Base-by-base conservation (phyloP, 768 basidiomycete genomes). In the Boletus rubescentipes region DNA sequence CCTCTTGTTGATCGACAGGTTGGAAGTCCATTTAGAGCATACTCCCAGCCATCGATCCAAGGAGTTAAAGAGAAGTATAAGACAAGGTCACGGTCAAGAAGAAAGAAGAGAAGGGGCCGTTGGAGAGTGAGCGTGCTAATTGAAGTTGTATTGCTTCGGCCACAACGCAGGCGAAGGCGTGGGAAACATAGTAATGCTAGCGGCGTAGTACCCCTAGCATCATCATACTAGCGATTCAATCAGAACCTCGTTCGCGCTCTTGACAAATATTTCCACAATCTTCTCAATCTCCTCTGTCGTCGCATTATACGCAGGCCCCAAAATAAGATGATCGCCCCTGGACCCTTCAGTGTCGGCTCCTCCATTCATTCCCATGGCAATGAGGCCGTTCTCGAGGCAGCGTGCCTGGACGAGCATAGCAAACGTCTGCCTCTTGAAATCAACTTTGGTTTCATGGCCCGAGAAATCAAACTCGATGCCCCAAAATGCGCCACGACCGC, bases 21-120 rank as follows among this genome's bases (percentile, higher is more conserved):
- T 82, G 81, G 83, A 87, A 83, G 86, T 91, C 89, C 89, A 91
- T 91, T 91, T 90, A 91, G 87, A 83, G 78, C 77, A 81, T 84
- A 80, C 85, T 73, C 83, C 82, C 85, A 85, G 89, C 89, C 89
- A 91, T 91, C 85, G 88, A 88, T 82, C 66, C 69, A 54, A 57
- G 54, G 48, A 46, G 47, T 56, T 54, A 37, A 51, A 52, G 36
- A 52, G 20, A 57, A 55, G 61, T 63, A 52, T 47, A 62, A 55
- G 49, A 46, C 62, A 68, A 61, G 57, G 61, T 70, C 57, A 40
- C 46, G 49, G 64, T 62, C 36, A 50, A 61, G 55, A 59, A 59
- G 60, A 65, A 69, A 60, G 54, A 59, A 68, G 46, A 53, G 42
- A 49, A 56, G 30, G 29, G 41, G 14, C 46, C 37, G 62, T 30